phyloP scores from a whole-genome alignment of 2,329 filamentous ascomycete species.

The Macroventuria anomochaeta region DNA sequence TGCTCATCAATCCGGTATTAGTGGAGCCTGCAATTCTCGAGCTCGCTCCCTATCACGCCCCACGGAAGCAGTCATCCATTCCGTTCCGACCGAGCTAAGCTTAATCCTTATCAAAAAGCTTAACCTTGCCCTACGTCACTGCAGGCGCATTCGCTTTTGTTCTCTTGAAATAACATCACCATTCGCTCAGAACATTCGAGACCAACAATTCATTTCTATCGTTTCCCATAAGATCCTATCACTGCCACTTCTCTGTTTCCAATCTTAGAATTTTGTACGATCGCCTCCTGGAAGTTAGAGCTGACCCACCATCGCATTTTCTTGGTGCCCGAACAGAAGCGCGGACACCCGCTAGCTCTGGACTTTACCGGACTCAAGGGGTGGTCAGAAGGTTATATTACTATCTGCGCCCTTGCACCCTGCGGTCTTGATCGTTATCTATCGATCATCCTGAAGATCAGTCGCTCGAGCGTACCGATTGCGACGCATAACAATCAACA shows the following conservation, averaged over 20 bases:
- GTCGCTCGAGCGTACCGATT: neutral
- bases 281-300: neutral
- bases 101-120: conserved; percentile 6
- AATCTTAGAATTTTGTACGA: neutral
- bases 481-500: conserved; percentile 22
- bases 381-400: conserved; percentile 4
- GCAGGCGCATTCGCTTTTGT: neutral
- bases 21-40: conserved; percentile 4
- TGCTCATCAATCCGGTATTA: conserved; percentile 2
- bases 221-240: neutral
- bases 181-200: conserved; percentile 1
- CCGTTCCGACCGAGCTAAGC: conserved; percentile 8
- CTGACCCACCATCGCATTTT: conserved; percentile 6
- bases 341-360: conserved; percentile 19
- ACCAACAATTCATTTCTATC: neutral
- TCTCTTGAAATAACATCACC: neutral
- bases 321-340: conserved; percentile 6
- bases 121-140: conserved; percentile 1
- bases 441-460: neutral
- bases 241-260: neutral
- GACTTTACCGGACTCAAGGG: conserved; percentile 8
- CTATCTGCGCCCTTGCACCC: neutral
- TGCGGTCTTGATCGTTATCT: neutral
- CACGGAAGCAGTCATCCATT: conserved; percentile 1
- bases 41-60: conserved; percentile 3